Evolutionary conservation across 441 rosid genomes (phyloP).

Genomic region (Populus hybrid): DNA sequence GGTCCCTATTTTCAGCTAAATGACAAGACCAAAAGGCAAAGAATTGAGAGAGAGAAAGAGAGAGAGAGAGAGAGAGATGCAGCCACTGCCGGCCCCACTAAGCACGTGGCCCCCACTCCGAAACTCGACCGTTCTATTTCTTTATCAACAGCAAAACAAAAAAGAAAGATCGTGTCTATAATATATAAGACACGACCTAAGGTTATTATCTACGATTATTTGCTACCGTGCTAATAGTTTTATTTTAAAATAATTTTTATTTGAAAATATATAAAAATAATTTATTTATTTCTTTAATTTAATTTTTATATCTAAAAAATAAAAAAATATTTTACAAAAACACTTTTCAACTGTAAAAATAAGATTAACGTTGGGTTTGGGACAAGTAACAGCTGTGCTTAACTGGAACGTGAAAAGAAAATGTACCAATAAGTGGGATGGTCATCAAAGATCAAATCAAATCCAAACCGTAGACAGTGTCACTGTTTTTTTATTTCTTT

Average conservation of each 20-base stretch:
- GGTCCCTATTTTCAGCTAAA: slow-evolving; percentile 11
- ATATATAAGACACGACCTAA: background rate
- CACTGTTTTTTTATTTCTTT: too few species aligned
- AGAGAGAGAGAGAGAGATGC: background rate
- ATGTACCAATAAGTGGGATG: too few species aligned
- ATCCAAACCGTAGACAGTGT: too few species aligned
- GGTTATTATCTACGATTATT: background rate
- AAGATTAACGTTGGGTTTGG: slow-evolving; percentile 13
- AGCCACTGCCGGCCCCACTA: background rate
- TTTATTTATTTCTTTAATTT: too few species aligned
- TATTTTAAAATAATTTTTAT: too few species aligned
- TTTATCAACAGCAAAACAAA: background rate
- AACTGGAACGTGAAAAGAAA: background rate
- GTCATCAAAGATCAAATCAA: too few species aligned
- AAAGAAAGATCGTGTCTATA: background rate
- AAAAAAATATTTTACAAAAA: background rate
- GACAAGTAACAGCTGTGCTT: background rate
- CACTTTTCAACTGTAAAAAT: too few species aligned
- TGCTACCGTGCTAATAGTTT: too few species aligned
- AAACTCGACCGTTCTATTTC: slow-evolving; percentile 29
- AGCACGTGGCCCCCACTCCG: slow-evolving; percentile 23
- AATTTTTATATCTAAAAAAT: too few species aligned
- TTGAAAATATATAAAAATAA: too few species aligned
- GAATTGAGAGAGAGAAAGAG: background rate
- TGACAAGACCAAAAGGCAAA: slow-evolving; percentile 12